Percentiles rank a stretch among this genome's conserved stretches.
Evolutionary conservation across 345 rosid genomes (phyloP).

Genomic region (Hibiscus tridactylites): DNA sequence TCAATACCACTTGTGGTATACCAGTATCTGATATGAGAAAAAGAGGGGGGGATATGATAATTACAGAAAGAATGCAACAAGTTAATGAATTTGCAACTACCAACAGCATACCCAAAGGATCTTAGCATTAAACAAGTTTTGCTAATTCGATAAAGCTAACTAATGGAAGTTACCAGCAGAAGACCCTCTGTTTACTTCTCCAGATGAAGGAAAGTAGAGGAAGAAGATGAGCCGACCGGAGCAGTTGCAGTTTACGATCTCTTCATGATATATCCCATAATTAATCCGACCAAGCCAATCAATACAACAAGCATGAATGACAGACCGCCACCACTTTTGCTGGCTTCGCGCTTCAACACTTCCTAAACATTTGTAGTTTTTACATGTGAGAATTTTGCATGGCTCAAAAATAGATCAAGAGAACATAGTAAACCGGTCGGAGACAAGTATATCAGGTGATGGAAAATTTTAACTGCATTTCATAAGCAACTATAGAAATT

Average conservation of each 20-base stretch:
- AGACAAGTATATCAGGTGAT: background rate
- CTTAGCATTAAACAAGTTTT: constrained; percentile 16
- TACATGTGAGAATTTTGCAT: constrained; percentile 3
- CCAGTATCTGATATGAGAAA: background rate
- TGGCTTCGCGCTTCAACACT: constrained; percentile 37
- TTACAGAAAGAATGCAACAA: background rate
- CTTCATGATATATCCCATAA: constrained; percentile 61
- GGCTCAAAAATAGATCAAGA: background rate
- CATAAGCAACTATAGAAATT: background rate
- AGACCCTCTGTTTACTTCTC: constrained; percentile 20
- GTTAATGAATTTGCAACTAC: background rate
- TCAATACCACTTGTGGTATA: no score
- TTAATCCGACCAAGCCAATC: constrained; percentile 49
- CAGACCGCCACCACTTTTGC: constrained; percentile 37
- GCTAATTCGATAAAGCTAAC: constrained; percentile 27
- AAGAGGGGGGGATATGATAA: background rate
- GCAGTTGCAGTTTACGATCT: constrained; percentile 24
- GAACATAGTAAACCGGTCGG: background rate
- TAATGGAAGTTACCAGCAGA: constrained; percentile 16
- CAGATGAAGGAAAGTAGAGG: constrained; percentile 15
- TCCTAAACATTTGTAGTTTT: constrained; percentile 30
- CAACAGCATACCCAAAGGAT: background rate
- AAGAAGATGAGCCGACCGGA: constrained; percentile 1
- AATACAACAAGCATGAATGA: constrained; percentile 42
- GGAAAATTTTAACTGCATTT: background rate